Percentiles rank a stretch among this genome's conserved stretches.
phyloP scores from a whole-genome alignment of 805 yeast species.

The Teunomyces panamensis region DNA sequence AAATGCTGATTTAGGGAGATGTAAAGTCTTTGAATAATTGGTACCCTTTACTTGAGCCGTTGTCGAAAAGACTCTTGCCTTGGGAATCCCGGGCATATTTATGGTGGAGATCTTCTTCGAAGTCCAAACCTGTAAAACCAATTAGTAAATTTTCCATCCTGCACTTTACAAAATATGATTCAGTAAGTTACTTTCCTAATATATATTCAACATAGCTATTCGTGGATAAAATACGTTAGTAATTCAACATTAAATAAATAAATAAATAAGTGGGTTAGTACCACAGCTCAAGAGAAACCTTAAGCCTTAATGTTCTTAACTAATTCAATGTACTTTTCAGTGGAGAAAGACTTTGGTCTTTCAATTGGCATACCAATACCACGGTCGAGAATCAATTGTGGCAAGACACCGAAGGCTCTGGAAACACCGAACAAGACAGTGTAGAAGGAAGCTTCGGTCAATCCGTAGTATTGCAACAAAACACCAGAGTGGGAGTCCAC shows the following conservation, averaged over 20 bases:
- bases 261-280: slow-evolving; percentile 4
- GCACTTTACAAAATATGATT: not conserved
- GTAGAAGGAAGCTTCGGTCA: slow-evolving; percentile 69
- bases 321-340: slow-evolving; percentile 77
- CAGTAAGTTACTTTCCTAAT: not conserved
- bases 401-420: slow-evolving; percentile 74
- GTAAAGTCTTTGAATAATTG: slow-evolving; percentile 48
- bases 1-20: slow-evolving; percentile 64
- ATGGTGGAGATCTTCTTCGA: too few species aligned
- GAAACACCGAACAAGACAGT: slow-evolving; percentile 83
- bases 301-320: slow-evolving; percentile 45
- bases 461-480: slow-evolving; percentile 74
- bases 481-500: slow-evolving; percentile 82
- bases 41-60: not conserved
- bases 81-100: not conserved
- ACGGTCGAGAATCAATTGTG: slow-evolving; percentile 79
- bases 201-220: slow-evolving; percentile 2
- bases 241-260: slow-evolving; percentile 11
- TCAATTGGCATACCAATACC: slow-evolving; percentile 76
- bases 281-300: not conserved
- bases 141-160: not conserved
- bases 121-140: too few species aligned
- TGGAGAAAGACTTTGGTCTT: slow-evolving; percentile 61
- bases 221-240: slow-evolving; percentile 7
- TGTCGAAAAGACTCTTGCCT: not conserved